phyloP scores from a whole-genome alignment of 371 early-diverging fungal species.

The Mucor indicus region DNA sequence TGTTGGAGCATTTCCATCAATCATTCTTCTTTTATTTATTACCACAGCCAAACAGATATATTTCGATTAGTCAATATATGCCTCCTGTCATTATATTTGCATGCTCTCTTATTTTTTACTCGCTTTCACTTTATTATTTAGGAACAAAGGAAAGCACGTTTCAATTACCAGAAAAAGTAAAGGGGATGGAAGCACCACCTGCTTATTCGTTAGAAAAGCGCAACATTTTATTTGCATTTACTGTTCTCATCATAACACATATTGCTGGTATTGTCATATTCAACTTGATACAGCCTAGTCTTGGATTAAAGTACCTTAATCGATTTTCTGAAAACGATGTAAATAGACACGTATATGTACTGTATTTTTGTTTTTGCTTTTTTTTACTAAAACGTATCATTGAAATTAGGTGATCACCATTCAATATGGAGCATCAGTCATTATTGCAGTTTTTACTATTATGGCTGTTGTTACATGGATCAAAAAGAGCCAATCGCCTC shows the following conservation, averaged over 20 bases:
- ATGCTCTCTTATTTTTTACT: slow-evolving; percentile 60
- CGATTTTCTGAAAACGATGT: slow-evolving; percentile 11
- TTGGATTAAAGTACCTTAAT: slow-evolving; percentile 15
- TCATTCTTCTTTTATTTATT: slow-evolving; percentile 94
- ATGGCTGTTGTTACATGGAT: slow-evolving; percentile 16
- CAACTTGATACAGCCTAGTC: slow-evolving; percentile 32
- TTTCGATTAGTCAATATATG: slow-evolving; percentile 88
- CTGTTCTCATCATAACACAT: slow-evolving; percentile 30
- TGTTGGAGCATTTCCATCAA: slow-evolving; percentile 94
- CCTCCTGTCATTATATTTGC: slow-evolving; percentile 76
- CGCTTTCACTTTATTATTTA: slow-evolving; percentile 42
- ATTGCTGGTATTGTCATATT: slow-evolving; percentile 36
- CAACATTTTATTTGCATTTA: slow-evolving; percentile 31
- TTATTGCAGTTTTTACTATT: slow-evolving; percentile 11
- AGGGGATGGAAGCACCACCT: slow-evolving; percentile 9
- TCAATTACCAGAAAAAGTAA: neutral
- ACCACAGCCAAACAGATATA: slow-evolving; percentile 70
- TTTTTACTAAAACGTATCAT: too few relatives aligned
- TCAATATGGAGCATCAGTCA: slow-evolving; percentile 21
- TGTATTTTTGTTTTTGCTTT: too few relatives aligned
- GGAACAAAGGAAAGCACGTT: slow-evolving; percentile 14
- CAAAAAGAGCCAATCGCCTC: neutral
- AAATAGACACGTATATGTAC: neutral
- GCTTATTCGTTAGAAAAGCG: slow-evolving; percentile 33
- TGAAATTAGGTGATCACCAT: slow-evolving; percentile 12